phyloP scores from a whole-genome alignment of 2,329 filamentous ascomycete species.

The Neopestalotiopsis rosae region DNA sequence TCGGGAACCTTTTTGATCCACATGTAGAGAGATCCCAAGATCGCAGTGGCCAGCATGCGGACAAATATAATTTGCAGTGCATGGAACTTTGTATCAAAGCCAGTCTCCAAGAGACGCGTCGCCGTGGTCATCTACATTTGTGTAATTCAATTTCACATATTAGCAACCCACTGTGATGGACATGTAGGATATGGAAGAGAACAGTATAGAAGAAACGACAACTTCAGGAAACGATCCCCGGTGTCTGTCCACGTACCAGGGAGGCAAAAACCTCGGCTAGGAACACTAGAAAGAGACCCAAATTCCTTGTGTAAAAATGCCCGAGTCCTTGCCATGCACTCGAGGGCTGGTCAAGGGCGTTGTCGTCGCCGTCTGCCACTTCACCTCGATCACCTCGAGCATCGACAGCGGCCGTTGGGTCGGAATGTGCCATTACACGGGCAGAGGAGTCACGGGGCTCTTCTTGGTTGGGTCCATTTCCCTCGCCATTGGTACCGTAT shows the following conservation, averaged over 20 bases:
- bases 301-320: slow-evolving; percentile 52
- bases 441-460: neutral
- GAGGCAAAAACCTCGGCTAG: slow-evolving; percentile 47
- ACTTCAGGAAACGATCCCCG: neutral
- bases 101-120: slow-evolving; percentile 41
- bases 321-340: slow-evolving; percentile 23
- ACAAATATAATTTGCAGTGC: slow-evolving; percentile 50
- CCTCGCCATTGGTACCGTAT: neutral
- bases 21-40: slow-evolving; percentile 45
- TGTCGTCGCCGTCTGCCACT: neutral
- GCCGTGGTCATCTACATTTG: slow-evolving; percentile 44
- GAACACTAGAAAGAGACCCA: slow-evolving; percentile 46
- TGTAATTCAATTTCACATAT: too few relatives aligned
- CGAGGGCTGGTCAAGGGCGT: neutral
- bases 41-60: slow-evolving; percentile 43
- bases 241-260: slow-evolving; percentile 34
- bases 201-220: neutral
- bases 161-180: too few relatives aligned
- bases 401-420: neutral
- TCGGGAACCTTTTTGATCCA: slow-evolving; percentile 54
- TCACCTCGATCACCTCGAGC: neutral
- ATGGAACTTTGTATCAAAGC: slow-evolving; percentile 42
- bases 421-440: neutral
- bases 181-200: neutral
- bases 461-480: neutral